A percentile compares a stretch with the other conserved stretches of the same genome.
phyloP scores from a whole-genome alignment of 2,329 filamentous ascomycete genomes.

The Leptographium lundbergii region DNA sequence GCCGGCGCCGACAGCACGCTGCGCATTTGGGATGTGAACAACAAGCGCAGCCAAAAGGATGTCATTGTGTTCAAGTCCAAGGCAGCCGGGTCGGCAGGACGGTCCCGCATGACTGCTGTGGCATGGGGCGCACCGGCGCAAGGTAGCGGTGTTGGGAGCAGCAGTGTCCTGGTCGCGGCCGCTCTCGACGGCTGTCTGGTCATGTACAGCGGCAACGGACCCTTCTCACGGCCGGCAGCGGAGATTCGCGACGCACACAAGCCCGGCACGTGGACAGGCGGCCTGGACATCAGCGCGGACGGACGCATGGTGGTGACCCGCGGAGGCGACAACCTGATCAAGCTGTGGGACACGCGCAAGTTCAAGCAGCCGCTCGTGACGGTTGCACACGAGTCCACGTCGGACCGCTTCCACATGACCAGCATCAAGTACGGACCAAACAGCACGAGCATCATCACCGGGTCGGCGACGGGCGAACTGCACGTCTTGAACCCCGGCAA shows the following conservation, averaged over 20 bases:
- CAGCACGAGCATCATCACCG: slow-evolving; percentile 74
- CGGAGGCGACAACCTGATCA: slow-evolving; percentile 85
- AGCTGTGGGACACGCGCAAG: slow-evolving; percentile 93
- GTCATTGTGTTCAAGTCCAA: slow-evolving; percentile 94
- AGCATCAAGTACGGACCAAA: slow-evolving; percentile 86
- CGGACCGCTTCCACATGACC: slow-evolving; percentile 67
- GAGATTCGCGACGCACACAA: slow-evolving; percentile 78
- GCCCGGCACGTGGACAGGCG: slow-evolving; percentile 78
- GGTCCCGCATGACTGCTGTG: slow-evolving; percentile 87
- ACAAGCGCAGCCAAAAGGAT: slow-evolving; percentile 78
- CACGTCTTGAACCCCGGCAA: slow-evolving; percentile 93
- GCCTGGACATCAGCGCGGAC: slow-evolving; percentile 80
- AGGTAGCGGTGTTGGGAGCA: slow-evolving; percentile 30
- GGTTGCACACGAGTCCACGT: slow-evolving; percentile 67
- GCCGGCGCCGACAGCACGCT: slow-evolving; percentile 91
- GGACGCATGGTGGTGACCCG: slow-evolving; percentile 82
- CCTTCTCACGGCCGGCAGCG: slow-evolving; percentile 66
- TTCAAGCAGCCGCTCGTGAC: slow-evolving; percentile 83
- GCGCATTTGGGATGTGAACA: slow-evolving; percentile 93
- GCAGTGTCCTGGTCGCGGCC: slow-evolving; percentile 65
- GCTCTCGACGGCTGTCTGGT: slow-evolving; percentile 82
- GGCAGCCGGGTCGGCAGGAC: slow-evolving; percentile 73
- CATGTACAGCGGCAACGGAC: slow-evolving; percentile 85
- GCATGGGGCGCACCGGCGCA: slow-evolving; percentile 69
- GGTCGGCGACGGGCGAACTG: slow-evolving; percentile 72